phyloP scores from a whole-genome alignment of 495 filamentous ascomycete genomes.

The Aspergillus indologenus region DNA sequence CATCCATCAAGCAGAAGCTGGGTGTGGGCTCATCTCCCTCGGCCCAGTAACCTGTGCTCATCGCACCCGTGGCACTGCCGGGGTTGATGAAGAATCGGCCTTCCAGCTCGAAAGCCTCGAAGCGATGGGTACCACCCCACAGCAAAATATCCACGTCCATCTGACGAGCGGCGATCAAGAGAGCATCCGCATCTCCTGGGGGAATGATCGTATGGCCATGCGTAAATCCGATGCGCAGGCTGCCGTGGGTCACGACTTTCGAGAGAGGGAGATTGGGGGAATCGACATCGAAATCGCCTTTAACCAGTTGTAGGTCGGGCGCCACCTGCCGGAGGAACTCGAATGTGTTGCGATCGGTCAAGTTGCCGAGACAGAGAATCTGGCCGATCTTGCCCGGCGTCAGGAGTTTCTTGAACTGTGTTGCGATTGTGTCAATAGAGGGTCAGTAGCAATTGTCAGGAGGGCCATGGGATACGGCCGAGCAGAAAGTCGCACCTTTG shows the following conservation, averaged over 20 bases:
- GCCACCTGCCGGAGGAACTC: slow-evolving; percentile 89
- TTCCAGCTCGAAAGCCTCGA: slow-evolving; percentile 98
- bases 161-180: slow-evolving; percentile 90
- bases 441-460: slow-evolving; percentile 2
- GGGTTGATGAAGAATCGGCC: slow-evolving; percentile 99
- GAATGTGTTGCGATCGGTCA: slow-evolving; percentile 91
- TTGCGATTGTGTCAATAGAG: slow-evolving; percentile 18
- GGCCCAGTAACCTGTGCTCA: slow-evolving; percentile 67
- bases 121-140: slow-evolving; percentile 96
- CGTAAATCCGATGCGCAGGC: slow-evolving; percentile 90
- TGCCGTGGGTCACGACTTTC: slow-evolving; percentile 92
- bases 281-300: slow-evolving; percentile 90
- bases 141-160: slow-evolving; percentile 96
- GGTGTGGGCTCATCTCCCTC: slow-evolving; percentile 81
- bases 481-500: slow-evolving; percentile 62
- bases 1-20: slow-evolving; percentile 99
- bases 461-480: background rate
- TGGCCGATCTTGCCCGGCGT: slow-evolving; percentile 97
- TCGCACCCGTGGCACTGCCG: slow-evolving; percentile 86
- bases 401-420: slow-evolving; percentile 95
- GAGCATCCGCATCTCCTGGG: slow-evolving; percentile 81
- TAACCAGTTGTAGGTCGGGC: slow-evolving; percentile 93
- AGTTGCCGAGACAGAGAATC: slow-evolving; percentile 94
- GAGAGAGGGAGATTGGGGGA: slow-evolving; percentile 85
- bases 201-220: slow-evolving; percentile 95